Evolutionary conservation across 352 stramenopile genomes (phyloP), one percentile per base, ranked within the genome.

Genomic region (Pythium periplocum): DNA sequence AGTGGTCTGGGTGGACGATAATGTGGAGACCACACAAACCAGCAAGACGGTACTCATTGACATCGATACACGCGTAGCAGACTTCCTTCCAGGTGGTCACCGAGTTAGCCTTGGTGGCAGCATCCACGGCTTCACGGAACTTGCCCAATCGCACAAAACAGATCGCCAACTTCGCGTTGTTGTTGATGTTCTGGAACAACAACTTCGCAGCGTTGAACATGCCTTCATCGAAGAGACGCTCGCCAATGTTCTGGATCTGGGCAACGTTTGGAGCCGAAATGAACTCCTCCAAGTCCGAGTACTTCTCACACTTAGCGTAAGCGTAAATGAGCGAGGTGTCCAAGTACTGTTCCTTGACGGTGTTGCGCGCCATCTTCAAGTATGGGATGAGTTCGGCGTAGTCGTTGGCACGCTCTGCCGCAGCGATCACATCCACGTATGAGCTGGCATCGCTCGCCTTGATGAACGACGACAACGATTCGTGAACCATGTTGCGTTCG

Each of bases 1-100:
- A 75, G 71, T 99, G 97, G 75, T 99, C 98, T 44, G 98, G 98
- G 82, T 98, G 97, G 59, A 98, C 97, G 66, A 99, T 98, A 61
- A 99, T 99, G 68, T 99, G 95, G 57, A 99, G 78, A 68, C 96
- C 98, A 83, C 96, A 99, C 51, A 98, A 83, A 31, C 93, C 91
- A 52, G 97, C 97, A 48, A 99, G 90, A 66, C 96, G 85, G 88
- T 99, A 99, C 79, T 99, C 97, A 55, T 95, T 90, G 4, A 97
- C 96, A 62, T 97, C 86, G 36, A 99, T 87, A 80, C 97, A 99
- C 3, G 96, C 97, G 70, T 98, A 98, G 72, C 97, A 99, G 34
- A 99, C 97, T 69, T 98, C 93, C 84, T 99, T 99, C 98, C 97
- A 99, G 45, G 98, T 99, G 40, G 96, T 97, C 44, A 99, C 95